phyloP scores from a whole-genome alignment of 1,284 basidiomycete genomes.

The Lignosus rhinocerotis region DNA sequence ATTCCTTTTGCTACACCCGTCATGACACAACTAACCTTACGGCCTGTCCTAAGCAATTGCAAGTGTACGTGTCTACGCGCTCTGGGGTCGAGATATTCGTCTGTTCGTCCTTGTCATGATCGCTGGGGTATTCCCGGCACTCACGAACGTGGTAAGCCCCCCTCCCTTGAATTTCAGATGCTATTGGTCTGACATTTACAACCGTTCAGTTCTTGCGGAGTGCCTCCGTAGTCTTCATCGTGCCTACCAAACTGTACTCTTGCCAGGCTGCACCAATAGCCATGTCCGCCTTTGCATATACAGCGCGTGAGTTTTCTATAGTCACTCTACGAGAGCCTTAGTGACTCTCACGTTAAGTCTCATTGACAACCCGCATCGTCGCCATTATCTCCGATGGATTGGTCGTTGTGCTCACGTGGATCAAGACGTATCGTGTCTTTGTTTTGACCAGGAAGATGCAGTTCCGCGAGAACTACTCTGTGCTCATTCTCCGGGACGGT shows the following conservation, averaged over 20 bases:
- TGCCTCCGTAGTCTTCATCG: slow-evolving; percentile 12
- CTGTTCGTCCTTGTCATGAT: slow-evolving; percentile 15
- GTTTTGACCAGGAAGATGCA: slow-evolving; percentile 2
- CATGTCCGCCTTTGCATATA: slow-evolving; percentile 9
- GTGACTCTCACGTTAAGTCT: slow-evolving; percentile 1
- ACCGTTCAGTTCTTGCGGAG: slow-evolving; percentile 13
- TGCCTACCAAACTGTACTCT: slow-evolving; percentile 10
- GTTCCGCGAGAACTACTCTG: slow-evolving; percentile 10
- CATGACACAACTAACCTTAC: not conserved
- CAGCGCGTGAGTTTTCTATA: slow-evolving; percentile 3
- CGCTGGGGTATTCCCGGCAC: slow-evolving; percentile 15
- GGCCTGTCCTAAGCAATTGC: slow-evolving; percentile 8
- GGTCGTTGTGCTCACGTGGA: slow-evolving; percentile 21
- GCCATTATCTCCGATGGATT: slow-evolving; percentile 22
- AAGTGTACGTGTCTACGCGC: slow-evolving; percentile 20
- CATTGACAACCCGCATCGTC: slow-evolving; percentile 17
- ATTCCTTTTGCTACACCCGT: not conserved
- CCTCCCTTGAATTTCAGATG: not conserved
- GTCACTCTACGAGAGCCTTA: not conserved
- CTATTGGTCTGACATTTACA: not conserved
- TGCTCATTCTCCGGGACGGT: slow-evolving; percentile 19
- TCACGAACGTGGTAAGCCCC: slow-evolving; percentile 15
- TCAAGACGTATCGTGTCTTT: slow-evolving; percentile 19
- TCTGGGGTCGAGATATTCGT: slow-evolving; percentile 17
- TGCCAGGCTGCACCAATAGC: slow-evolving; percentile 16